Evolutionary conservation across 352 stramenopile species (phyloP).

Genomic region (Phytopythium litorale): DNA sequence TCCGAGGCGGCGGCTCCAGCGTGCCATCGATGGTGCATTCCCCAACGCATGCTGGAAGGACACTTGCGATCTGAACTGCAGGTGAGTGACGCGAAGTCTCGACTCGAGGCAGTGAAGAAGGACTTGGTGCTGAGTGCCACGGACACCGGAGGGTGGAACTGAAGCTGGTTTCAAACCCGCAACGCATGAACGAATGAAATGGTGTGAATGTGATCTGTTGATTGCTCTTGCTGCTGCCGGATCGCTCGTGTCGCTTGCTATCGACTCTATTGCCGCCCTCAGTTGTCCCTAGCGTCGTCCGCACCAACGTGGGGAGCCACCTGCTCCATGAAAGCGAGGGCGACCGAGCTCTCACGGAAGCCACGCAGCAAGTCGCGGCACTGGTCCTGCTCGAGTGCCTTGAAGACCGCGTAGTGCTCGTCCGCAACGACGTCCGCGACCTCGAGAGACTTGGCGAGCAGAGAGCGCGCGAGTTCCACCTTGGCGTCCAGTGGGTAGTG

Average conservation of each 20-base stretch:
- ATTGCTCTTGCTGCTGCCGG: background rate
- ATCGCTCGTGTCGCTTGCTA: background rate
- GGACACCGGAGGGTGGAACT: conserved; percentile 28
- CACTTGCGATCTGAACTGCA: conserved; percentile 8
- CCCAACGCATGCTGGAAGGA: conserved; percentile 40
- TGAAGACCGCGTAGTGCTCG: conserved; percentile 67
- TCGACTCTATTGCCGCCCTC: background rate
- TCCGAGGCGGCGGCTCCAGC: conserved; percentile 11
- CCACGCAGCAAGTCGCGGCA: conserved; percentile 61
- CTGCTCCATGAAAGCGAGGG: conserved; percentile 52
- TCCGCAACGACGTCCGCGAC: conserved; percentile 77
- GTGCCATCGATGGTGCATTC: conserved; percentile 30
- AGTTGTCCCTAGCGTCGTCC: conserved; percentile 4
- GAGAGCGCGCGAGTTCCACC: conserved; percentile 43
- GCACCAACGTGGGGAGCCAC: background rate
- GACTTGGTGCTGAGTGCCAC: conserved; percentile 51
- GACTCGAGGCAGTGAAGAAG: conserved; percentile 20
- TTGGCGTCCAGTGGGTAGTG: conserved; percentile 60
- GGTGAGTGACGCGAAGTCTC: conserved; percentile 9
- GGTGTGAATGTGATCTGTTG: background rate
- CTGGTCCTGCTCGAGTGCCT: conserved; percentile 55
- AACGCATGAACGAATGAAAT: background rate
- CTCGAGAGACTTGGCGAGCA: conserved; percentile 72
- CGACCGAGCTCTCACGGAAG: conserved; percentile 67
- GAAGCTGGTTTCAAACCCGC: background rate